Evolutionary conservation across 1,139 yeast species (phyloP).

Genomic region (Zygosaccharomyces sapae): DNA sequence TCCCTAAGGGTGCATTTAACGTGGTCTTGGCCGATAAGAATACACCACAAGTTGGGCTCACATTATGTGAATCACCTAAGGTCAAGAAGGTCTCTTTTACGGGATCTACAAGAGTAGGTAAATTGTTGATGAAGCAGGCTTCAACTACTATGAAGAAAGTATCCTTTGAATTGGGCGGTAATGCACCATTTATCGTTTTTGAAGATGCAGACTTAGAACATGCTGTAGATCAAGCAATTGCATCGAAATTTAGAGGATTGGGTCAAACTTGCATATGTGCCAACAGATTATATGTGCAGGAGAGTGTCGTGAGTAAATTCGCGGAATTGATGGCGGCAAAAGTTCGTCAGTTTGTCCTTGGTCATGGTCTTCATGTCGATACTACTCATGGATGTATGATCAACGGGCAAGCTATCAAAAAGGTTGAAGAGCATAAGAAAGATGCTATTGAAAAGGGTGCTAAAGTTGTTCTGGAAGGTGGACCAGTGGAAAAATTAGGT

Average conservation of each 20-base stretch:
- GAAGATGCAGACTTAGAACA: constrained; percentile 74
- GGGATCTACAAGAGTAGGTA: constrained; percentile 84
- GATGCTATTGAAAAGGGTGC: constrained; percentile 80
- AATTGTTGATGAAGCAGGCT: constrained; percentile 71
- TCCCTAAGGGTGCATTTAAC: constrained; percentile 82
- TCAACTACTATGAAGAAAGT: constrained; percentile 75
- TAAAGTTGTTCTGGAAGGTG: constrained; percentile 59
- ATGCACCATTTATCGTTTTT: constrained; percentile 87
- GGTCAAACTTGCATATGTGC: constrained; percentile 88
- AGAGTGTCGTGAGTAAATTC: constrained; percentile 58
- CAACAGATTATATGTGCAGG: constrained; percentile 67
- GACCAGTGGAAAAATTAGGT: constrained; percentile 61
- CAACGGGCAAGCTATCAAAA: constrained; percentile 58
- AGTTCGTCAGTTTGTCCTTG: constrained; percentile 56
- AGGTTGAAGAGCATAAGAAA: constrained; percentile 65
- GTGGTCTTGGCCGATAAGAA: constrained; percentile 56
- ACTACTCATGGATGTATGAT: constrained; percentile 83
- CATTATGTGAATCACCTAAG: constrained; percentile 61
- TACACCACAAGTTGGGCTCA: constrained; percentile 58
- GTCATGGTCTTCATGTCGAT: constrained; percentile 64
- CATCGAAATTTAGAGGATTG: constrained; percentile 65
- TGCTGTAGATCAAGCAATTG: constrained; percentile 70
- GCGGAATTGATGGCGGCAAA: constrained; percentile 47
- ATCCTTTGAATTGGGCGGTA: constrained; percentile 88
- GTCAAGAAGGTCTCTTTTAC: constrained; percentile 82